Conservation (phyloP, 331 rosid species). For the Acacia concinna region DNA sequence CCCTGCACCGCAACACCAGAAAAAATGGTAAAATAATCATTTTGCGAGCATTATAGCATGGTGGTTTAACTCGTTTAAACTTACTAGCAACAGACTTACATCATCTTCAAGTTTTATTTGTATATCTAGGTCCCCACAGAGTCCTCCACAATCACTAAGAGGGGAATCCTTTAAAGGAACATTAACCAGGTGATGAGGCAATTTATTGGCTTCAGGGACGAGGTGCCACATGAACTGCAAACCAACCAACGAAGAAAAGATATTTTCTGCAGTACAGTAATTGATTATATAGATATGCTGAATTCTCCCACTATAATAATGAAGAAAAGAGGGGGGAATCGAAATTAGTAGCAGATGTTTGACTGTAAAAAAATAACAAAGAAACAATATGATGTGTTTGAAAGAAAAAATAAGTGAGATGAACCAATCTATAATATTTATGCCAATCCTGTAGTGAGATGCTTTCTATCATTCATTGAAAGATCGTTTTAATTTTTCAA, state of each 20-base stretch:
- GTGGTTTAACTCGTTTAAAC: slow-evolving; percentile 36
- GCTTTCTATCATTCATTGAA: slow-evolving; percentile 13
- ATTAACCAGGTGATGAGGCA: slow-evolving; percentile 74
- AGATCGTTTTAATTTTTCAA: slow-evolving; percentile 16
- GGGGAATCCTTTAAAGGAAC: slow-evolving; percentile 93
- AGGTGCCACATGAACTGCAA: slow-evolving; percentile 86
- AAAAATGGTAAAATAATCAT: slow-evolving; percentile 27
- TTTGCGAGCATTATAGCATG: slow-evolving; percentile 22
- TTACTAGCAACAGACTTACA: slow-evolving; percentile 55
- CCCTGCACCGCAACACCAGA: slow-evolving; percentile 65
- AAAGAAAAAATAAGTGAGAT: slow-evolving; percentile 5
- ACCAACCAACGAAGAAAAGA: slow-evolving; percentile 95
- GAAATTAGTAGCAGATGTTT: background rate
- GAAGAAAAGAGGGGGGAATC: background rate
- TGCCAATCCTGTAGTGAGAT: slow-evolving; percentile 3
- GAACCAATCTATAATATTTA: slow-evolving; percentile 4
- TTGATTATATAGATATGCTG: slow-evolving; percentile 19
- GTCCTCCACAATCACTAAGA: slow-evolving; percentile 88
- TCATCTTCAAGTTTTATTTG: slow-evolving; percentile 86
- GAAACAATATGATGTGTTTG: slow-evolving; percentile 1
- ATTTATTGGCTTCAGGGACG: slow-evolving; percentile 54
- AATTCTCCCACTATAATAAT: slow-evolving; percentile 17
- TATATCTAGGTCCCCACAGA: slow-evolving; percentile 84
- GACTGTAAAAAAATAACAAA: slow-evolving; percentile 8
- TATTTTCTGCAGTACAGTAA: slow-evolving; percentile 71